Conservation (phyloP, 768 basidiomycete genomes). For the Rhodotorula babjevae region DNA sequence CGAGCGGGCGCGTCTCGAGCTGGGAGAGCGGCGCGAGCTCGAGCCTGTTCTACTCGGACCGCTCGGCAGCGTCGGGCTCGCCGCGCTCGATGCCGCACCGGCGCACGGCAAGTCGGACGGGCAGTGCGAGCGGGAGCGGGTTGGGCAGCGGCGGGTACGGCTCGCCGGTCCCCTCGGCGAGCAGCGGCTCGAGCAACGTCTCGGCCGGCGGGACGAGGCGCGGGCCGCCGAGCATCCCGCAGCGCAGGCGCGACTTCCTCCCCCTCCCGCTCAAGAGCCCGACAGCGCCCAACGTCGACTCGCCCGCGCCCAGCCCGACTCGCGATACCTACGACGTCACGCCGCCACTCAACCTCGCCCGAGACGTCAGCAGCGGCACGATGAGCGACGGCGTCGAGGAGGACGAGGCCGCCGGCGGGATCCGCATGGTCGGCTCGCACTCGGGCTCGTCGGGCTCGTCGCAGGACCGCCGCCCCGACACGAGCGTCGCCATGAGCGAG, state of each 20-base stretch:
- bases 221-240: constrained; percentile 27
- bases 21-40: constrained; percentile 37
- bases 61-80: constrained; percentile 16
- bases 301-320: constrained; percentile 12
- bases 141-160: constrained; percentile 5
- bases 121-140: neutral
- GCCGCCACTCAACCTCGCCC: neutral
- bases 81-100: neutral
- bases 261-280: constrained; percentile 28
- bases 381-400: neutral
- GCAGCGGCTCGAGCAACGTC: neutral
- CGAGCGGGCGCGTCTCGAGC: constrained; percentile 25
- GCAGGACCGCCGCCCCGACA: no score
- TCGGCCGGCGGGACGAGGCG: neutral
- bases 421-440: constrained; percentile 25
- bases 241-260: constrained; percentile 39
- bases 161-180: constrained; percentile 1
- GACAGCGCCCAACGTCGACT: neutral
- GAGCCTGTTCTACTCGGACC: constrained; percentile 41
- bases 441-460: constrained; percentile 4
- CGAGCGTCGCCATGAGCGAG: neutral
- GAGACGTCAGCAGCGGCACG: neutral
- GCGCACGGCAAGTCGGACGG: neutral
- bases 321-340: constrained; percentile 20
- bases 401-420: constrained; percentile 5